These are phyloP conservation scores for Fusarium sp. DNA, from an alignment of 2,329 filamentous ascomycete species.

Conservation along the genomic window DNA sequence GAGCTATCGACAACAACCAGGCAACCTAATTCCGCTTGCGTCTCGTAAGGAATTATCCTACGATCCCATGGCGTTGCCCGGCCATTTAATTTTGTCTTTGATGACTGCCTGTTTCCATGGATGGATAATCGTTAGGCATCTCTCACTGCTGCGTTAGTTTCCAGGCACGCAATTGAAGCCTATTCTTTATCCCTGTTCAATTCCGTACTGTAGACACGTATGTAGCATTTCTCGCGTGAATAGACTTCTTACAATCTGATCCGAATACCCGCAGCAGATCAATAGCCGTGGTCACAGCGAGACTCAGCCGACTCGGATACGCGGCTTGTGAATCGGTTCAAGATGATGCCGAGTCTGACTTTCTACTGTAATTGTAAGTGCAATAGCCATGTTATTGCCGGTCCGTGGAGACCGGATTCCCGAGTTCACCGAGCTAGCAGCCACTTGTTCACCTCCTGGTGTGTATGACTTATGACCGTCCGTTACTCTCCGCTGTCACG, in stretches of 20 bases:
- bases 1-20: neutral
- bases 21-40: slow-evolving; percentile 10
- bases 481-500: slow-evolving; percentile 23
- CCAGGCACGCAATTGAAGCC: slow-evolving; percentile 23
- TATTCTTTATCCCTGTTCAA: neutral
- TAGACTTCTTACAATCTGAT: slow-evolving; percentile 4
- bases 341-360: slow-evolving; percentile 24
- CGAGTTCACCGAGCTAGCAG: slow-evolving; percentile 28
- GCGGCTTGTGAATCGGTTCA: slow-evolving; percentile 33
- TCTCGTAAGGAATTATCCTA: slow-evolving; percentile 7
- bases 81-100: slow-evolving; percentile 12
- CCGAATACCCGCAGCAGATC: slow-evolving; percentile 17
- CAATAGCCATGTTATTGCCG: slow-evolving; percentile 28
- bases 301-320: slow-evolving; percentile 22
- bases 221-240: slow-evolving; percentile 1
- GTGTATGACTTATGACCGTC: neutral
- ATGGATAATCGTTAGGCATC: slow-evolving; percentile 11
- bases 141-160: slow-evolving; percentile 14
- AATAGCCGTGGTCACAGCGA: slow-evolving; percentile 10
- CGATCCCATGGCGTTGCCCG: slow-evolving; percentile 12
- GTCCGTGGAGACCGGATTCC: slow-evolving; percentile 10
- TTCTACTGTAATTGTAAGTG: neutral
- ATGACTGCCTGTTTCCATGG: slow-evolving; percentile 18
- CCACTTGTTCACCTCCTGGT: neutral
- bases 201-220: neutral